Percentiles rank a stretch among this genome's conserved stretches.
Conservation (phyloP, 495 filamentous ascomycete species). For the Thozetella sp. region DNA sequence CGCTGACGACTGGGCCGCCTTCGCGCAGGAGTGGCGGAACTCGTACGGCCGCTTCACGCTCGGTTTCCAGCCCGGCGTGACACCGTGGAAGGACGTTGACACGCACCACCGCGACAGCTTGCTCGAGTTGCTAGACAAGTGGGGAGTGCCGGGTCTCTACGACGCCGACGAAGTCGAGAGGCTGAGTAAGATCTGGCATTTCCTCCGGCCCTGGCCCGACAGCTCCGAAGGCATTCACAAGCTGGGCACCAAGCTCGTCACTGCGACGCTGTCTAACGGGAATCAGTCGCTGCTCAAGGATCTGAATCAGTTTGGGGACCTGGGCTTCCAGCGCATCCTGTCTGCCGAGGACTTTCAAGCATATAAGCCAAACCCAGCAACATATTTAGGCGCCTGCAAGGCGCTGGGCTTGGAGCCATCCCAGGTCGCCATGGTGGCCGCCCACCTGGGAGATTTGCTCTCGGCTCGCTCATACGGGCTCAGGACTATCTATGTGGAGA, state of each 20-base stretch:
- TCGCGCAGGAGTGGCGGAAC: constrained; percentile 70
- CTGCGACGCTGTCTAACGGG: constrained; percentile 73
- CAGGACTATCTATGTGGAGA: constrained; percentile 75
- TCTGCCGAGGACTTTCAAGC: constrained; percentile 72
- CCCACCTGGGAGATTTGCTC: constrained; percentile 69
- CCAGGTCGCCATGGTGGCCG: constrained; percentile 78
- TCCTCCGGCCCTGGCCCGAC: constrained; percentile 71
- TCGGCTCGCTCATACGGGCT: constrained; percentile 67
- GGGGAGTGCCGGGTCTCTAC: constrained; percentile 60
- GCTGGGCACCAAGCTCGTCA: constrained; percentile 57
- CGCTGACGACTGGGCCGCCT: constrained; percentile 55
- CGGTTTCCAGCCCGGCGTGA: constrained; percentile 48
- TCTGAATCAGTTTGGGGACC: constrained; percentile 52
- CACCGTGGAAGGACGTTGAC: constrained; percentile 59
- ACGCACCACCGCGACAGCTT: constrained; percentile 69
- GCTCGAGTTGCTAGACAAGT: constrained; percentile 52
- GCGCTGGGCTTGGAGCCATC: constrained; percentile 55
- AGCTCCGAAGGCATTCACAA: constrained; percentile 53
- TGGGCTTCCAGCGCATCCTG: constrained; percentile 64
- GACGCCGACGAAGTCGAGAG: constrained; percentile 53
- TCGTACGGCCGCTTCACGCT: constrained; percentile 63
- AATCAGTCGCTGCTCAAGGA: constrained; percentile 70
- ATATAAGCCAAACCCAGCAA: constrained; percentile 73
- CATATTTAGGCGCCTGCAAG: constrained; percentile 68
- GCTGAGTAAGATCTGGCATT: constrained; percentile 70